A percentile compares a stretch with the other conserved stretches of the same genome.
Conservation (phyloP, 345 rosid species). For the Nasturtium officinale region DNA sequence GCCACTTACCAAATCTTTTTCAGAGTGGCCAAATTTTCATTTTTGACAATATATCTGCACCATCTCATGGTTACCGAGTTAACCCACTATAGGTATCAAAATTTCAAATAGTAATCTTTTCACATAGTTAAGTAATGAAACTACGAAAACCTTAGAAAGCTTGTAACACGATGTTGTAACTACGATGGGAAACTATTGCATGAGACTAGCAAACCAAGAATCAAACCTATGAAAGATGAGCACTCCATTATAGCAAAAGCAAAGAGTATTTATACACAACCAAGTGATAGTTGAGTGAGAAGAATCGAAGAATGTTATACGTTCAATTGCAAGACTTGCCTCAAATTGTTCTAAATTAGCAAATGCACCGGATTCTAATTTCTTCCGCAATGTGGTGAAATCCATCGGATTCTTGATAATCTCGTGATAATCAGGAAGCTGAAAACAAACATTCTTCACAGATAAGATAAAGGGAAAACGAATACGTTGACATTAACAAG, state of each 20-base stretch:
- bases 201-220: not conserved
- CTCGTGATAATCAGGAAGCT: conserved; percentile 93
- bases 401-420: conserved; percentile 86
- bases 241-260: not conserved
- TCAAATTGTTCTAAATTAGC: conserved; percentile 76
- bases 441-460: conserved; percentile 33
- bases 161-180: not conserved
- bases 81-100: not conserved
- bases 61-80: conserved; percentile 5
- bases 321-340: conserved; percentile 49
- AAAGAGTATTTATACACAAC: not conserved
- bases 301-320: not conserved
- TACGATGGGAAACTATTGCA: conserved; percentile 8
- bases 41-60: not conserved
- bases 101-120: not conserved
- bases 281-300: not conserved
- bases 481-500: not conserved
- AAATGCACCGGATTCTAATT: conserved; percentile 61
- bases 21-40: not conserved
- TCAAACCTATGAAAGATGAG: not conserved
- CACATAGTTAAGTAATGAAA: not conserved
- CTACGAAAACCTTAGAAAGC: not conserved
- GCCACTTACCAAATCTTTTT: not conserved
- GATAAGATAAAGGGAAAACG: conserved; percentile 6
- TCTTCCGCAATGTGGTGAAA: conserved; percentile 70